These are phyloP conservation scores for Erodium maritimum DNA, from an alignment of 345 rosid genomes.

Conservation along the genomic window DNA sequence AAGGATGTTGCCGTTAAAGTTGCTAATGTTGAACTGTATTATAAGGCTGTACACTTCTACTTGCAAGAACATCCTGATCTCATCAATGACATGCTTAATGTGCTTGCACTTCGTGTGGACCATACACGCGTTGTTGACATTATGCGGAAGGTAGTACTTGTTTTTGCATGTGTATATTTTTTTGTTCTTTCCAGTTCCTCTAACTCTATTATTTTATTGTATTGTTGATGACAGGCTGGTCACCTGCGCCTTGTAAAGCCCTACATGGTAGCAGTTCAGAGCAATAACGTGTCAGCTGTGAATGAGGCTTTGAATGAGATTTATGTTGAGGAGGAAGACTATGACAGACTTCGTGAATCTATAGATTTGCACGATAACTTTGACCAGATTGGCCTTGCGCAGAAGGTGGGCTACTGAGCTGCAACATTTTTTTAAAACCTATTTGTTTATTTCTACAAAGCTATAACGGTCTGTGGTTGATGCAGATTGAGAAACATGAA, in stretches of 20 bases:
- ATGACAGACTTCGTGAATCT: slow-evolving; percentile 85
- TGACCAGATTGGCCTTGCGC: slow-evolving; percentile 88
- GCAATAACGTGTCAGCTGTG: slow-evolving; percentile 86
- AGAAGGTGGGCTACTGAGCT: slow-evolving; percentile 39
- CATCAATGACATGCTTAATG: slow-evolving; percentile 81
- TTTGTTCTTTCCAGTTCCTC: not conserved
- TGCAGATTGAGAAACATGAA: slow-evolving; percentile 95
- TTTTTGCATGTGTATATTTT: slow-evolving; percentile 3
- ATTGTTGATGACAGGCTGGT: slow-evolving; percentile 56
- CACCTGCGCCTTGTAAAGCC: slow-evolving; percentile 90
- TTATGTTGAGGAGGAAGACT: slow-evolving; percentile 91
- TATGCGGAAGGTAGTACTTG: slow-evolving; percentile 60
- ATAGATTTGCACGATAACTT: slow-evolving; percentile 86
- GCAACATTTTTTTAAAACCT: not conserved
- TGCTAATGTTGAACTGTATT: slow-evolving; percentile 87
- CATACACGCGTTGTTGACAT: slow-evolving; percentile 90
- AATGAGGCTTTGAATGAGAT: slow-evolving; percentile 91
- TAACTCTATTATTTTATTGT: not conserved
- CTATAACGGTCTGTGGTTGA: slow-evolving; percentile 1
- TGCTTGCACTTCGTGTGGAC: slow-evolving; percentile 82
- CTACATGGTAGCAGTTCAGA: slow-evolving; percentile 93
- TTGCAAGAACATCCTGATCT: slow-evolving; percentile 92
- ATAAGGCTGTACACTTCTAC: slow-evolving; percentile 96
- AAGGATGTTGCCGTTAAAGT: slow-evolving; percentile 84
- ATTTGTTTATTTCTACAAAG: not conserved